Evolutionary conservation across 208 protist species (phyloP).

Genomic region (Crithidia bombi): DNA sequence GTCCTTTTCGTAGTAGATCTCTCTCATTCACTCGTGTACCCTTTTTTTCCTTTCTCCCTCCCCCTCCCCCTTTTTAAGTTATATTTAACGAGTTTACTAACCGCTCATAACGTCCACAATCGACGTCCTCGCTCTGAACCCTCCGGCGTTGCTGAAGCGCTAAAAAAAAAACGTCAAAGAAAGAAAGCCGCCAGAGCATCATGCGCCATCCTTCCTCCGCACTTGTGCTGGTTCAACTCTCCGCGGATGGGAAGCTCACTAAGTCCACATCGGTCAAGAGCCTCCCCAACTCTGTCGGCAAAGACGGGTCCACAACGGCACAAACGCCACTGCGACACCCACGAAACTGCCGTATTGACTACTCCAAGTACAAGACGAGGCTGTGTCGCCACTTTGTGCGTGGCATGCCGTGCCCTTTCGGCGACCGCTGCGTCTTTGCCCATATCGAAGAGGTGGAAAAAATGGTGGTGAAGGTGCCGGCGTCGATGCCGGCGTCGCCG

Average conservation of each 20-base stretch:
- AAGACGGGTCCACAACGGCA: neutral
- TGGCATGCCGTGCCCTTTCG: constrained; percentile 73
- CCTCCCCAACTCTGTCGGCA: neutral
- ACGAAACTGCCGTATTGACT: constrained; percentile 64
- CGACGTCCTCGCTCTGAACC: no score
- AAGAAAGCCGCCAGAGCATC: no score
- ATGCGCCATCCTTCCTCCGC: neutral
- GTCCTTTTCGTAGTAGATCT: no score
- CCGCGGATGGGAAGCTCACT: neutral
- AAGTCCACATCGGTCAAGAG: constrained; percentile 3
- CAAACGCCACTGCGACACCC: neutral
- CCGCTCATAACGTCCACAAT: no score
- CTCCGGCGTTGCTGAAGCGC: no score
- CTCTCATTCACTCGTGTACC: no score
- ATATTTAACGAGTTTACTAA: no score
- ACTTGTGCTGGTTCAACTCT: neutral
- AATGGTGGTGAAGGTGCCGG: constrained; percentile 15
- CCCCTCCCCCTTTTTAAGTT: no score
- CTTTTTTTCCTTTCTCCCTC: no score
- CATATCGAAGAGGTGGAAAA: constrained; percentile 50
- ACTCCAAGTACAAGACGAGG: constrained; percentile 84
- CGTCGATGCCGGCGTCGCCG: constrained; percentile 26
- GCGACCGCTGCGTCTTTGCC: constrained; percentile 80
- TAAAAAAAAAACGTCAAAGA: no score
- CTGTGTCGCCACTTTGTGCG: constrained; percentile 79